Evolutionary conservation across 306 rosid species (phyloP).

Genomic region (Acacia acuminata): DNA sequence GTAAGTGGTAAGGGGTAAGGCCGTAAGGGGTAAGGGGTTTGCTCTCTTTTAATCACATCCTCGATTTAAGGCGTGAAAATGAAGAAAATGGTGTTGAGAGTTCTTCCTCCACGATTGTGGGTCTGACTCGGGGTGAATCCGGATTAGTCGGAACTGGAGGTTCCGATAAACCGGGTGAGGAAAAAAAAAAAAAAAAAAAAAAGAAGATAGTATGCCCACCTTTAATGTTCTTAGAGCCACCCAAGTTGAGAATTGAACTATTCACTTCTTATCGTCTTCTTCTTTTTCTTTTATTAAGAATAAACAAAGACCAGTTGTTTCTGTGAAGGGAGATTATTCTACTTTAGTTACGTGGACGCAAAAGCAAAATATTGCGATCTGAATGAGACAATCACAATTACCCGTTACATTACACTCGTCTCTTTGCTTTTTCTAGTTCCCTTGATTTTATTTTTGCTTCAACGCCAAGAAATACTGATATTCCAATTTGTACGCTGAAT

Average conservation of each 20-base stretch:
- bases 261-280: background rate
- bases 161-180: too few species aligned
- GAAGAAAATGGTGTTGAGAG: too few species aligned
- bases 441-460: background rate
- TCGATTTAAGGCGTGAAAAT: too few species aligned
- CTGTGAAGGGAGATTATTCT: background rate
- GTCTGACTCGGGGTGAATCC: too few species aligned
- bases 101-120: too few species aligned
- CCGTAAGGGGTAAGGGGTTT: too few species aligned
- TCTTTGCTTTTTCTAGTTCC: background rate
- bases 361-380: conserved; percentile 3
- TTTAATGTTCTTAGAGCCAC: background rate
- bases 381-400: background rate
- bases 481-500: background rate
- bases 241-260: background rate
- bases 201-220: background rate
- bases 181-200: too few species aligned
- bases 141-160: too few species aligned
- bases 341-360: background rate
- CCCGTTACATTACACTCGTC: background rate
- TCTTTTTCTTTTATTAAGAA: background rate
- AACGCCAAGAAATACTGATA: background rate
- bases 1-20: too few species aligned
- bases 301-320: background rate
- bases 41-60: too few species aligned